Conservation (phyloP, 148 eudicot species). For the Silene uniflora region DNA sequence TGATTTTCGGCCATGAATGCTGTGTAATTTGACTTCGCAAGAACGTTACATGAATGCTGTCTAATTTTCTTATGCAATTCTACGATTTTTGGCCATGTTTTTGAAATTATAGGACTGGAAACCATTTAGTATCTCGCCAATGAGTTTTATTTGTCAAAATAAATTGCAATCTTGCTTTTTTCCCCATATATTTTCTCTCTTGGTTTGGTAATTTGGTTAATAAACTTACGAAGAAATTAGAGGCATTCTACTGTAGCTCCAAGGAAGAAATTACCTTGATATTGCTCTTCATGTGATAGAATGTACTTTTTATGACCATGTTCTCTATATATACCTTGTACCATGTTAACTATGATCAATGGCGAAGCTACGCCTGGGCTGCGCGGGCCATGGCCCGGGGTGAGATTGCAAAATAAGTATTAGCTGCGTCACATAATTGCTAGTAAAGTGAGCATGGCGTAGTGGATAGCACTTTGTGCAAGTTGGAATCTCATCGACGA, state of each 20-base stretch:
- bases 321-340: not conserved
- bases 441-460: too few species aligned
- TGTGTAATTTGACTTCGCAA: not conserved
- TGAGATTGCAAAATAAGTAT: too few species aligned
- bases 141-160: not conserved
- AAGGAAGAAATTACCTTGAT: constrained; percentile 2
- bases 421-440: too few species aligned
- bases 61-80: not conserved
- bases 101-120: not conserved
- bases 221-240: not conserved
- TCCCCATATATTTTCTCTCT: not conserved
- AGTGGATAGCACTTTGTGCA: too few species aligned
- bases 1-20: too few species aligned
- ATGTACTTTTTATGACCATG: not conserved
- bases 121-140: not conserved
- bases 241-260: not conserved
- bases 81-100: not conserved
- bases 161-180: not conserved
- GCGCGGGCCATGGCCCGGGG: too few species aligned
- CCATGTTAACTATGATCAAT: too few species aligned
- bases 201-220: not conserved
- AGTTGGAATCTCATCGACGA: too few species aligned
- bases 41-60: not conserved
- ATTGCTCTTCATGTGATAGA: not conserved
- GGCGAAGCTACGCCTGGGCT: too few species aligned